Percentiles rank a stretch among this genome's conserved stretches.
phyloP scores from a whole-genome alignment of 1,284 basidiomycete genomes.

The Cryptococcus floricola region DNA sequence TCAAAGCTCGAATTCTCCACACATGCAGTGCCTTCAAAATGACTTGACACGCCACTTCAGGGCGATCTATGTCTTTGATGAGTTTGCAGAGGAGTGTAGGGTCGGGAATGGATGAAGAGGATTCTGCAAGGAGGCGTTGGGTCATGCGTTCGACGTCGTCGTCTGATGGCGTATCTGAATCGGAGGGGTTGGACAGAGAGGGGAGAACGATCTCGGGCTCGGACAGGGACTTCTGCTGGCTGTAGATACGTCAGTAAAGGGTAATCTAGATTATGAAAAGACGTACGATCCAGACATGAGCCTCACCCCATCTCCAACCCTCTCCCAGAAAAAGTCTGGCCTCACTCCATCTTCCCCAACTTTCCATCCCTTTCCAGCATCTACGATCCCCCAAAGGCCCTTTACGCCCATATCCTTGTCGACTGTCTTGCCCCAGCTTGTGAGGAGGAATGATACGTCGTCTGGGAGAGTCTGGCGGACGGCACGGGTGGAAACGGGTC shows the following conservation, averaged over 20 bases:
- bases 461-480: constrained; percentile 52
- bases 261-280: background rate
- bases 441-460: constrained; percentile 58
- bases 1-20: constrained; percentile 55
- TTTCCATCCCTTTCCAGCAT: constrained; percentile 52
- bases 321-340: constrained; percentile 28
- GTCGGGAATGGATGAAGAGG: constrained; percentile 53
- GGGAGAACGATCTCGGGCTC: constrained; percentile 2
- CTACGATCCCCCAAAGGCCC: constrained; percentile 61
- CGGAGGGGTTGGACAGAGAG: background rate
- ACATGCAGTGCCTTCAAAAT: constrained; percentile 69
- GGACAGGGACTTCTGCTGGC: background rate
- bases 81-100: constrained; percentile 63
- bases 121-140: background rate
- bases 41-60: constrained; percentile 65
- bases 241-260: background rate
- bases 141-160: background rate
- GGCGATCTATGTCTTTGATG: constrained; percentile 61
- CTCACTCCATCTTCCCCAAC: constrained; percentile 12
- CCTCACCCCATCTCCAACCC: constrained; percentile 16
- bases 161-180: background rate
- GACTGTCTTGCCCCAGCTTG: constrained; percentile 69
- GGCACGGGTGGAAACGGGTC: background rate
- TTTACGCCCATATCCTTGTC: constrained; percentile 55
- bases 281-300: constrained; percentile 48